Evolutionary conservation across 2,329 filamentous ascomycete genomes (phyloP).

Genomic region (Acrocalymma vagum): DNA sequence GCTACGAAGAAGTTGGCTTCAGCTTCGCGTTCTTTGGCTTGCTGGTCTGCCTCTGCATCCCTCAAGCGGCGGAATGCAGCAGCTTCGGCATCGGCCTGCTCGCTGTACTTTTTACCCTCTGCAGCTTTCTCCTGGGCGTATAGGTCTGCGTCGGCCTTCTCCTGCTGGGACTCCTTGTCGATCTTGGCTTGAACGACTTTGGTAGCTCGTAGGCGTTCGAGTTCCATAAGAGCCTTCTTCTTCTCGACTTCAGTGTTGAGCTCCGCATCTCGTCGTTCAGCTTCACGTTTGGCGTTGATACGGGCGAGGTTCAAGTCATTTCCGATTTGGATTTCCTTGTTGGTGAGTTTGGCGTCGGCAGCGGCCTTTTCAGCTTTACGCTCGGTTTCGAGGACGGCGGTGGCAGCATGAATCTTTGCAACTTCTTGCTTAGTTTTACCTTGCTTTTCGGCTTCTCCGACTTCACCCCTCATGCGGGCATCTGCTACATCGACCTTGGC

Average conservation of each 20-base stretch:
- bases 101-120: conserved; percentile 63
- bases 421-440: conserved; percentile 86
- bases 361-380: conserved; percentile 81
- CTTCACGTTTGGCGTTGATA: conserved; percentile 75
- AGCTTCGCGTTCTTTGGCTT: conserved; percentile 52
- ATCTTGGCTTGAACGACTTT: conserved; percentile 83
- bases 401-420: conserved; percentile 87
- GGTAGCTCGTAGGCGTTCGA: conserved; percentile 79
- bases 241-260: conserved; percentile 80
- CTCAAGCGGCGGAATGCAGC: conserved; percentile 51
- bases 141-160: conserved; percentile 68
- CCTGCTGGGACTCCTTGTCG: conserved; percentile 71
- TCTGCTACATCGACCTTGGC: conserved; percentile 70
- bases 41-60: conserved; percentile 54
- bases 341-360: conserved; percentile 79
- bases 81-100: conserved; percentile 68
- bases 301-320: conserved; percentile 79
- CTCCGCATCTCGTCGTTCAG: conserved; percentile 81
- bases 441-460: conserved; percentile 79
- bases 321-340: conserved; percentile 74
- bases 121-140: conserved; percentile 62
- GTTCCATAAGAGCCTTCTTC: conserved; percentile 79
- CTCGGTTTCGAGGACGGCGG: conserved; percentile 84
- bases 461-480: conserved; percentile 70
- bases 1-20: conserved; percentile 60